These are phyloP conservation scores for Condylostoma magnum DNA, from an alignment of 169 alveolate species.

Conservation along the genomic window DNA sequence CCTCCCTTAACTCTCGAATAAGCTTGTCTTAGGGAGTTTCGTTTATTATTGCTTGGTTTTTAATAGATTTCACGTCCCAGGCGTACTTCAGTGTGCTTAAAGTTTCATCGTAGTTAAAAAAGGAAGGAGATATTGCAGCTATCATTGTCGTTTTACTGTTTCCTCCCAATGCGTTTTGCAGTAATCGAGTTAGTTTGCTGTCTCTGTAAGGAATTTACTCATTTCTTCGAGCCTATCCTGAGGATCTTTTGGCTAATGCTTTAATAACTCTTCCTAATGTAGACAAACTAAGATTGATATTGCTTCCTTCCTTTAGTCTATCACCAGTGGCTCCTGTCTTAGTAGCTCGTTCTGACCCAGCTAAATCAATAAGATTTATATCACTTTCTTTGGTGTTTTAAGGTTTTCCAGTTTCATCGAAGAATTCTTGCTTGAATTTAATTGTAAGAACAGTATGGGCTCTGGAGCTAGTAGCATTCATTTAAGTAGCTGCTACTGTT, in stretches of 20 bases:
- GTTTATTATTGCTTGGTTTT: conserved; percentile 86
- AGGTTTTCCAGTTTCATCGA: conserved; percentile 22
- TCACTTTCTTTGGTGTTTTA: conserved; percentile 21
- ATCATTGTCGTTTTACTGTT: conserved; percentile 88
- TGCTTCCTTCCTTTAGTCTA: conserved; percentile 91
- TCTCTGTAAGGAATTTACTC: conserved; percentile 91
- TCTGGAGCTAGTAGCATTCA: conserved; percentile 90
- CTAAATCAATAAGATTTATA: conserved; percentile 88
- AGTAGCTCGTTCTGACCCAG: conserved; percentile 85
- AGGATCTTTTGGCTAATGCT: conserved; percentile 88
- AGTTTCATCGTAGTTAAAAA: conserved; percentile 87
- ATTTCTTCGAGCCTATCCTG: conserved; percentile 76
- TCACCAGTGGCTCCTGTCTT: conserved; percentile 91
- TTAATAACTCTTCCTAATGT: conserved; percentile 86
- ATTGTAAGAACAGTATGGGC: conserved; percentile 92
- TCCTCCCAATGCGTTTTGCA: conserved; percentile 92
- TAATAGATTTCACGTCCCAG: conserved; percentile 87
- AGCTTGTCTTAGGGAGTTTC: conserved; percentile 87
- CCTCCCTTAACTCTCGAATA: conserved; percentile 83
- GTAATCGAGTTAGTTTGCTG: conserved; percentile 76
- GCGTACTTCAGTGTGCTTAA: conserved; percentile 87
- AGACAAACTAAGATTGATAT: conserved; percentile 86
- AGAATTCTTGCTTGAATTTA: conserved; percentile 74
- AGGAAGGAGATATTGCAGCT: conserved; percentile 89
- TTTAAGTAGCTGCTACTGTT: conserved; percentile 89